phyloP scores from a whole-genome alignment of 306 rosid genomes.

The Cucurbita ficifolia region DNA sequence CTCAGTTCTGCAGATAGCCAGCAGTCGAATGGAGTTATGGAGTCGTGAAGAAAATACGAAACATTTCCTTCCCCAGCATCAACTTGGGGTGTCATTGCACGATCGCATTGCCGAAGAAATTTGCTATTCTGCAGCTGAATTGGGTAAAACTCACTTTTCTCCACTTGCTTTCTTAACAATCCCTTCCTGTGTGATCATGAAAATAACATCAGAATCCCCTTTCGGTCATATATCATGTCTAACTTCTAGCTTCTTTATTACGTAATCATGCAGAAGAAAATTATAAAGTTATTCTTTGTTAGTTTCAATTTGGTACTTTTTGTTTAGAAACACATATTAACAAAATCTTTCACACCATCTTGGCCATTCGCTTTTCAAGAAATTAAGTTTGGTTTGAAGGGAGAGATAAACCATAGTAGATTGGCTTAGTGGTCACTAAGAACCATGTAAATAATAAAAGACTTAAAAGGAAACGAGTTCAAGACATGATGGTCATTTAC shows the following conservation, averaged over 20 bases:
- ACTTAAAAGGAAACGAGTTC: too few relatives aligned
- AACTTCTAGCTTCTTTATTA: neutral
- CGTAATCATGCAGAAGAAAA: neutral
- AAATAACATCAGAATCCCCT: neutral
- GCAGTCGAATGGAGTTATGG: constrained; percentile 68
- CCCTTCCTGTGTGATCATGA: neutral
- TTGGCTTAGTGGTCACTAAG: too few relatives aligned
- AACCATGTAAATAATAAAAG: neutral
- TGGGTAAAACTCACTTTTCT: constrained; percentile 33
- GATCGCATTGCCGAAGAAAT: constrained; percentile 72
- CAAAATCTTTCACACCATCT: neutral
- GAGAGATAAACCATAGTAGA: neutral
- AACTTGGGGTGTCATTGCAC: constrained; percentile 50
- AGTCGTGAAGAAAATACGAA: constrained; percentile 53
- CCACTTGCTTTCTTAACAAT: neutral
- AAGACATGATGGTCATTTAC: too few relatives aligned
- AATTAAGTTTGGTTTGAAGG: neutral
- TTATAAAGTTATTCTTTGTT: neutral
- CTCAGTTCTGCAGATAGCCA: constrained; percentile 52
- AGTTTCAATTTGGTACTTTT: neutral
- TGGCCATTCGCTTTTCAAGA: neutral
- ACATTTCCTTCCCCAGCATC: constrained; percentile 23
- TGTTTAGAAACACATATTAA: neutral
- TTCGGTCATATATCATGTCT: neutral
- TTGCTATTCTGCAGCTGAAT: constrained; percentile 63